A percentile compares a stretch with the other conserved stretches of the same genome.
phyloP scores from a whole-genome alignment of 805 yeast species.

The Metschnikowia kunwiensis region DNA sequence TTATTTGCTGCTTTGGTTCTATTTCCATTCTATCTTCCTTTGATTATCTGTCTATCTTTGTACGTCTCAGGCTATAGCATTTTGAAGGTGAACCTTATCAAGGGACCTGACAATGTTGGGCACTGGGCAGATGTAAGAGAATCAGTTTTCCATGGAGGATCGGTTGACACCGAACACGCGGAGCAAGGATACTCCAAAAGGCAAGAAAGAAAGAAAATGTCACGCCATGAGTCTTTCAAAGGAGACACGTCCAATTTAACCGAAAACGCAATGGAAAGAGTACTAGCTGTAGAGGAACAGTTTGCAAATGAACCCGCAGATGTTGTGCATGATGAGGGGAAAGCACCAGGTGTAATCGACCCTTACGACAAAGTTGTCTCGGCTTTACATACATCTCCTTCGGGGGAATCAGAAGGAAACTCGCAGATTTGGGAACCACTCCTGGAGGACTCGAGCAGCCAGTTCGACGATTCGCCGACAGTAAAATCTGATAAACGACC shows the following conservation, averaged over 20 bases:
- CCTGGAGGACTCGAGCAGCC: constrained; percentile 3
- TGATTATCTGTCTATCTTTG: constrained; percentile 37
- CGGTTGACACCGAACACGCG: constrained; percentile 32
- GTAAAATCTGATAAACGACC: not conserved
- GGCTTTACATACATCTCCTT: too few species aligned
- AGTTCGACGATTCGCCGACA: not conserved
- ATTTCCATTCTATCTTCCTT: constrained; percentile 52
- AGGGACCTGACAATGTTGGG: constrained; percentile 21
- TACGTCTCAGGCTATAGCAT: constrained; percentile 39
- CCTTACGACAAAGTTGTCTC: too few species aligned
- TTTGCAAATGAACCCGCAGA: constrained; percentile 16
- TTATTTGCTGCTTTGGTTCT: constrained; percentile 26
- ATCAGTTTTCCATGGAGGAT: constrained; percentile 31
- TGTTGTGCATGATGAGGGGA: constrained; percentile 11
- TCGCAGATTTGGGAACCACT: not conserved
- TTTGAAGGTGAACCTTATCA: constrained; percentile 31
- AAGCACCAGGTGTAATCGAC: too few species aligned
- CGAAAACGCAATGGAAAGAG: constrained; percentile 33
- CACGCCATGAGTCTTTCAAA: constrained; percentile 35
- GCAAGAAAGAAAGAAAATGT: constrained; percentile 24
- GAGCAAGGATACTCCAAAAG: constrained; percentile 31
- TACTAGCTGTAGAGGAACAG: constrained; percentile 36
- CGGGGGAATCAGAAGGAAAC: too few species aligned
- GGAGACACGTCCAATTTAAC: constrained; percentile 41
- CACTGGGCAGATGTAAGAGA: constrained; percentile 36